phyloP scores from a whole-genome alignment of 2,329 filamentous ascomycete genomes.

The Monilinia fructigena region DNA sequence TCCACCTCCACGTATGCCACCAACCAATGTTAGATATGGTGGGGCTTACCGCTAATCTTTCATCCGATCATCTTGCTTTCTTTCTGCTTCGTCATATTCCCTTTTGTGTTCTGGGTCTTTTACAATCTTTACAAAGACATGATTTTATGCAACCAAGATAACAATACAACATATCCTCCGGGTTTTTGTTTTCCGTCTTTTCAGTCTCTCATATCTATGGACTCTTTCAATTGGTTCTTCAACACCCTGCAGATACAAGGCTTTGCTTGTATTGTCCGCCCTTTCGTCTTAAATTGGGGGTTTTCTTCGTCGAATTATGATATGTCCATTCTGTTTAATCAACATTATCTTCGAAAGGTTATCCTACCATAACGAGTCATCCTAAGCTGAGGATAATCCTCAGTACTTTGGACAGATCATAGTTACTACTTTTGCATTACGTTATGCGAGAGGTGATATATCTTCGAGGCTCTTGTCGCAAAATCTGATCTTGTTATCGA shows the following conservation, averaged over 20 bases:
- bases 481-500: constrained; percentile 32
- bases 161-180: constrained; percentile 39
- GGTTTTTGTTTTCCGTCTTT: constrained; percentile 36
- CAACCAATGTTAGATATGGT: constrained; percentile 56
- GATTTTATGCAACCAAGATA: constrained; percentile 37
- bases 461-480: constrained; percentile 30
- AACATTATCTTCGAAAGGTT: constrained; percentile 41
- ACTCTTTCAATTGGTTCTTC: constrained; percentile 37
- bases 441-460: constrained; percentile 31
- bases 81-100: constrained; percentile 35
- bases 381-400: constrained; percentile 53
- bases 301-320: constrained; percentile 33
- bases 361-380: constrained; percentile 52
- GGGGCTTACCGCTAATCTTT: constrained; percentile 55
- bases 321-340: constrained; percentile 40
- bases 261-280: constrained; percentile 35
- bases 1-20: constrained; percentile 53
- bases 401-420: constrained; percentile 62
- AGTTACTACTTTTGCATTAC: constrained; percentile 56
- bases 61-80: constrained; percentile 27
- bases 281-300: constrained; percentile 30
- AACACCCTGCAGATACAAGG: constrained; percentile 38
- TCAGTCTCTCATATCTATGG: constrained; percentile 41
- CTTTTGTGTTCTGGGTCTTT: constrained; percentile 35
- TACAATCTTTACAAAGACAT: constrained; percentile 38